These are phyloP conservation scores for Phytophthora pistaciae DNA, from an alignment of 352 stramenopile species.

Conservation along the genomic window DNA sequence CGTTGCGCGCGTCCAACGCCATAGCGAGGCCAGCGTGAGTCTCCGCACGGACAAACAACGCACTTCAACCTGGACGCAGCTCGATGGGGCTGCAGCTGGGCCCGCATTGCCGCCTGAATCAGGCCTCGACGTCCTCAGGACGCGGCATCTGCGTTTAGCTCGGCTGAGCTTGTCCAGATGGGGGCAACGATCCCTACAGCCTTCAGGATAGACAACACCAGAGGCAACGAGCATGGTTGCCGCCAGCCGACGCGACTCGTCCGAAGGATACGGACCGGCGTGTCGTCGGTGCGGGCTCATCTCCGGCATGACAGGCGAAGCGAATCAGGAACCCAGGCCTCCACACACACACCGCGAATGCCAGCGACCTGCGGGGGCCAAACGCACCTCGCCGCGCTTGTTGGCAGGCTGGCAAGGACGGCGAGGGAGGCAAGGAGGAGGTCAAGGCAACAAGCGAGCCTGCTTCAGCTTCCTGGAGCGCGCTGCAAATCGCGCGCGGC, in stretches of 20 bases:
- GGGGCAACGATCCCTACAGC: not conserved
- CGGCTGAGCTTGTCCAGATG: not conserved
- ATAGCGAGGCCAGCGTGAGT: too few relatives aligned
- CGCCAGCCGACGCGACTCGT: not conserved
- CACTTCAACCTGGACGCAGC: not conserved
- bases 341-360: too few relatives aligned
- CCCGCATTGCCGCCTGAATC: not conserved
- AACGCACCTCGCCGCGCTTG: not conserved
- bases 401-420: not conserved
- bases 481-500: slow-evolving; percentile 6
- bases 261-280: slow-evolving; percentile 16
- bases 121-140: not conserved
- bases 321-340: not conserved
- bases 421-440: not conserved
- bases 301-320: slow-evolving; percentile 5
- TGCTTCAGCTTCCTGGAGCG: slow-evolving; percentile 10
- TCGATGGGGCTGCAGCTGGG: not conserved
- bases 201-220: not conserved
- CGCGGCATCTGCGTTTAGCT: not conserved
- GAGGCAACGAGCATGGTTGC: not conserved
- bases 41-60: not conserved
- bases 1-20: not conserved
- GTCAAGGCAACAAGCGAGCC: not conserved
- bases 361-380: not conserved
- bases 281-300: slow-evolving; percentile 11